Conservation (phyloP, 2,329 filamentous ascomycete genomes). For the Colletotrichum melonis region DNA sequence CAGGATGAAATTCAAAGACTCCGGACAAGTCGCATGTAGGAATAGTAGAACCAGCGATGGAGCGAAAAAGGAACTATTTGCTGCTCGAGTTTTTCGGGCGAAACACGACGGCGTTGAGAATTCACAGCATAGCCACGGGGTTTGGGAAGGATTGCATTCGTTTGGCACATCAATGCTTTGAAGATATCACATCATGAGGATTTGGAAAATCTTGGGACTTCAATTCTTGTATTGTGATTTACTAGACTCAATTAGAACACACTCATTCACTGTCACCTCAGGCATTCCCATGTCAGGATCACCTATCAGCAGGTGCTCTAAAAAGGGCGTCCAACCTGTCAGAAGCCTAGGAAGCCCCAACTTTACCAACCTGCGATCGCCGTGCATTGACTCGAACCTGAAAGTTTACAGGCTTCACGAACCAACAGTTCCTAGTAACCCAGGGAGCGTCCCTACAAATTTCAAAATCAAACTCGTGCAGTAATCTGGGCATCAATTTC, state of each 20-base stretch:
- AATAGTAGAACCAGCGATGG: not conserved
- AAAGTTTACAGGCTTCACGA: not conserved
- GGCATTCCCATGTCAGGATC: not conserved
- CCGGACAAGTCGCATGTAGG: not conserved
- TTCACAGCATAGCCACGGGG: not conserved
- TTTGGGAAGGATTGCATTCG: not conserved
- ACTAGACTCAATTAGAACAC: not conserved
- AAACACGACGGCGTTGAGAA: not conserved
- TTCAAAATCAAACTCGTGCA: slow-evolving; percentile 48
- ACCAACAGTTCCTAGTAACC: not conserved
- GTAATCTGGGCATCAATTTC: slow-evolving; percentile 53
- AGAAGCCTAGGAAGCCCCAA: not conserved
- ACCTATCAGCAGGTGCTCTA: not conserved
- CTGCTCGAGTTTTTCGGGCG: not conserved
- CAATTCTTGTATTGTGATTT: not conserved
- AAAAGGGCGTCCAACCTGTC: not conserved
- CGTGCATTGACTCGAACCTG: not conserved
- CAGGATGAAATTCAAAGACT: not conserved
- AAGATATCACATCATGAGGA: not conserved
- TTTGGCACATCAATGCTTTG: not conserved
- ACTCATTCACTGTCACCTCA: not conserved
- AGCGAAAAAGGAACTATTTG: not conserved
- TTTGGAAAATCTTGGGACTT: not conserved
- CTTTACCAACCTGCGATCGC: not conserved
- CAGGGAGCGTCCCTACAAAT: slow-evolving; percentile 23